Evolutionary conservation across 441 rosid genomes (phyloP).

Genomic region (Gossypium gossypioides): DNA sequence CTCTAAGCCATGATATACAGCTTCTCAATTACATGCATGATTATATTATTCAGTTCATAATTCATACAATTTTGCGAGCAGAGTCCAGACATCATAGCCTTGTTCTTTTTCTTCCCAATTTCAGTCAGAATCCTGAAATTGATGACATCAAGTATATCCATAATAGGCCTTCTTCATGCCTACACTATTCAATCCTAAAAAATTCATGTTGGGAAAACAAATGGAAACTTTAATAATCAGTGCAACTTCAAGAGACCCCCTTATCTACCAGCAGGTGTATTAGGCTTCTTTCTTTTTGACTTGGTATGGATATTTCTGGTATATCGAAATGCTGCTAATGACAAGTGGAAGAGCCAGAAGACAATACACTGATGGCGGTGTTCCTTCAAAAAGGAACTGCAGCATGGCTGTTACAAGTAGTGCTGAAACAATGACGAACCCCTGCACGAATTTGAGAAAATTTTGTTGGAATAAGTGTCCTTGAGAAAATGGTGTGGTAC

Average conservation of each 20-base stretch:
- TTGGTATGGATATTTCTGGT: constrained; percentile 77
- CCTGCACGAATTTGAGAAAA: constrained; percentile 37
- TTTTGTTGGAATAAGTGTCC: background rate
- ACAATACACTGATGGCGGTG: constrained; percentile 69
- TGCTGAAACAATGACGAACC: constrained; percentile 94
- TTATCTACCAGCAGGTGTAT: background rate
- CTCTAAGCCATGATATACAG: no score
- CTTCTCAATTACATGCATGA: constrained; percentile 1
- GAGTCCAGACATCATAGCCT: background rate
- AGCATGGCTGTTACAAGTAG: constrained; percentile 81
- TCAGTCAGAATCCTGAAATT: constrained; percentile 1
- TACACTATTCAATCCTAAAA: background rate
- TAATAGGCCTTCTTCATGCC: constrained; percentile 1
- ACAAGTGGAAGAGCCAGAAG: constrained; percentile 79
- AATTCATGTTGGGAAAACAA: background rate
- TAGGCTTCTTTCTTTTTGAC: constrained; percentile 64
- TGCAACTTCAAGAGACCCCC: background rate
- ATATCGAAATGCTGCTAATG: constrained; percentile 63
- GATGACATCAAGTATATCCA: background rate
- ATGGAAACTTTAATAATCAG: background rate
- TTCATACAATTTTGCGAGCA: background rate
- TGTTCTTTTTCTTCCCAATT: background rate
- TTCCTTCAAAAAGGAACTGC: constrained; percentile 86
- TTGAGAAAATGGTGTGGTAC: background rate
- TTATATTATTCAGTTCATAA: background rate